Conservation (phyloP, 1,284 basidiomycete genomes). For the Neonothopanus nambi region DNA sequence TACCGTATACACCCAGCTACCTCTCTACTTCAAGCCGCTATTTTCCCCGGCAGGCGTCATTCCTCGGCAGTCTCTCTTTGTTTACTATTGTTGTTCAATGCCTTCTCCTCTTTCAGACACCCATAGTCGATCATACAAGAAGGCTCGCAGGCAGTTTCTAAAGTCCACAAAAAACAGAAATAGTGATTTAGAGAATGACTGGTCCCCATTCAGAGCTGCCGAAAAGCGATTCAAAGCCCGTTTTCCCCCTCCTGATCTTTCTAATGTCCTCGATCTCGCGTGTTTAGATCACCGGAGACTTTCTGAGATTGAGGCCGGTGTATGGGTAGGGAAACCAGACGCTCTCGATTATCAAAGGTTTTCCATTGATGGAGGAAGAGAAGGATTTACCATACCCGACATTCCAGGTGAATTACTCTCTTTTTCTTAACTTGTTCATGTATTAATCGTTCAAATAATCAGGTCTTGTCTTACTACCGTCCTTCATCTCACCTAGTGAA, state of each 20-base stretch:
- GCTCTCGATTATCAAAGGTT: conserved; percentile 38
- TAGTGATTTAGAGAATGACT: conserved; percentile 44
- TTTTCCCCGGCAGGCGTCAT: background rate
- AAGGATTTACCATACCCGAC: conserved; percentile 51
- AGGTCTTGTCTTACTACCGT: conserved; percentile 84
- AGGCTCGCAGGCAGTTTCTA: conserved; percentile 55
- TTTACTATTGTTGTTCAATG: conserved; percentile 1
- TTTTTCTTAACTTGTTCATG: conserved; percentile 23
- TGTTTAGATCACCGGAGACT: conserved; percentile 39
- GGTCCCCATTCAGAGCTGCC: conserved; percentile 71
- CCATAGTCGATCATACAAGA: conserved; percentile 64
- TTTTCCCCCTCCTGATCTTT: conserved; percentile 75
- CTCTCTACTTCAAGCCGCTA: too few species aligned
- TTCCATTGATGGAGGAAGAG: conserved; percentile 22
- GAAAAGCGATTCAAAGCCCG: conserved; percentile 78
- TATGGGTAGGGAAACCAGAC: conserved; percentile 49
- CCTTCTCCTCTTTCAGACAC: conserved; percentile 30
- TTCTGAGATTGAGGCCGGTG: conserved; percentile 41
- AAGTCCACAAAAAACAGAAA: conserved; percentile 61
- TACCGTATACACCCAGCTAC: background rate
- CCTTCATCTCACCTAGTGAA: conserved; percentile 57
- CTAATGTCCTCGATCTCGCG: conserved; percentile 65
- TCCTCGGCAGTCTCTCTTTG: background rate
- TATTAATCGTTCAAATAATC: conserved; percentile 20
- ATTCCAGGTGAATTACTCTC: conserved; percentile 51